Evolutionary conservation across 805 yeast genomes (phyloP).

Genomic region (Suhomyces canberraensis): DNA sequence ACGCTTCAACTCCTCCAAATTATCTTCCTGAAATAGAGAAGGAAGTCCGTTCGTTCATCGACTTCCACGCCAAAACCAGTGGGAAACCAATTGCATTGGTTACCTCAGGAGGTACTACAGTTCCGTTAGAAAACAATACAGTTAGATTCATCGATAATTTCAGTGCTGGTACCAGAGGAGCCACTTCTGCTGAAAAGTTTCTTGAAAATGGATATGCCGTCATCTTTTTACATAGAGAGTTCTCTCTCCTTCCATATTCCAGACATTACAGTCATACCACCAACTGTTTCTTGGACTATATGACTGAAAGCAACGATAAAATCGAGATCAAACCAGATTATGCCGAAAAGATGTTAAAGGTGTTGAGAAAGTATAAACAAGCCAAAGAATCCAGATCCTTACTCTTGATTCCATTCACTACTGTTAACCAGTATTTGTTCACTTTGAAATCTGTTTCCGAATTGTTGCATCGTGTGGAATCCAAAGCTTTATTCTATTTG

Average conservation of each 20-base stretch:
- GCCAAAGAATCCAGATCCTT: conserved; percentile 52
- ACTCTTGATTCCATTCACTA: conserved; percentile 84
- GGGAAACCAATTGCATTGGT: conserved; percentile 68
- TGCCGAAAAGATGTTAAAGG: conserved; percentile 57
- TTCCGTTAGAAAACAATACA: conserved; percentile 94
- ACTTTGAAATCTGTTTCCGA: conserved; percentile 69
- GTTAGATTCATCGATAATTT: conserved; percentile 96
- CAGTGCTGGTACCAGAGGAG: conserved; percentile 97
- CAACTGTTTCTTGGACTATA: conserved; percentile 80
- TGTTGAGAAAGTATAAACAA: conserved; percentile 50
- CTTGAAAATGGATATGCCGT: conserved; percentile 86
- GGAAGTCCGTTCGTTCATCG: conserved; percentile 60
- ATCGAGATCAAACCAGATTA: conserved; percentile 61
- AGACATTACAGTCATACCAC: conserved; percentile 84
- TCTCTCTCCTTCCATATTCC: conserved; percentile 88
- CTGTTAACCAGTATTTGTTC: conserved; percentile 90
- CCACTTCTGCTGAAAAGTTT: conserved; percentile 91
- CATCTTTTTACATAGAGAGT: conserved; percentile 87
- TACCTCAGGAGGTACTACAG: conserved; percentile 97
- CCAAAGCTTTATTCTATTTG: conserved; percentile 70
- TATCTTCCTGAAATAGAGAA: conserved; percentile 62
- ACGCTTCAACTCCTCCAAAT: conserved; percentile 65
- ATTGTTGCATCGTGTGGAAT: conserved; percentile 52
- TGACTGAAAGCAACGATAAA: conserved; percentile 55
- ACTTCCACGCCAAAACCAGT: conserved; percentile 43